A percentile compares a stretch with the other conserved stretches of the same genome.
Conservation (phyloP, 2,329 filamentous ascomycete genomes). For the Stagonosporopsis chrysanthemi region DNA sequence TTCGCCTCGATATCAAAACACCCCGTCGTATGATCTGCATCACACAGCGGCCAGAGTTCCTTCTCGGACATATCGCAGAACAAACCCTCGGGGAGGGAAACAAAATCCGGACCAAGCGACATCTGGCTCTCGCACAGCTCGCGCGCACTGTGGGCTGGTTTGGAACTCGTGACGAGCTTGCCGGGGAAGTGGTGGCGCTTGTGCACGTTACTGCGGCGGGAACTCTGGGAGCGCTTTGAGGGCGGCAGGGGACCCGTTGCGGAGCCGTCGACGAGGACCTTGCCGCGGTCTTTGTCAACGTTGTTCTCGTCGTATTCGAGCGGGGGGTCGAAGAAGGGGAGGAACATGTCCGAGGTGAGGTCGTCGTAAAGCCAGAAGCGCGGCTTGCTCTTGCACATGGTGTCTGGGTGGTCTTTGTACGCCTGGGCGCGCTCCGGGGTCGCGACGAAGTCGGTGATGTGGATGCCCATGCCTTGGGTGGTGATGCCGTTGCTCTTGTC, state of each 20-base stretch:
- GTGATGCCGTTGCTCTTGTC: slow-evolving; percentile 20
- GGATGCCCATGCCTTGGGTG: slow-evolving; percentile 22
- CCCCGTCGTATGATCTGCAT: neutral
- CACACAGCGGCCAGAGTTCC: slow-evolving; percentile 38
- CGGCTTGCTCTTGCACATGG: slow-evolving; percentile 22
- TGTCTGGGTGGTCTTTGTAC: slow-evolving; percentile 14
- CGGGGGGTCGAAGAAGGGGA: slow-evolving; percentile 36
- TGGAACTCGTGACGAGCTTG: slow-evolving; percentile 9
- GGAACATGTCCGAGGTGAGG: slow-evolving; percentile 27
- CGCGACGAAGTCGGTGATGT: slow-evolving; percentile 26
- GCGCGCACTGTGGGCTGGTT: slow-evolving; percentile 39
- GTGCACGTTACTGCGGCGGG: neutral
- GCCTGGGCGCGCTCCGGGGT: slow-evolving; percentile 12
- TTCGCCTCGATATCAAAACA: slow-evolving; percentile 15
- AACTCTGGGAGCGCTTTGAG: neutral
- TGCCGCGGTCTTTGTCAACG: slow-evolving; percentile 17
- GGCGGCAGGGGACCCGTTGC: slow-evolving; percentile 7
- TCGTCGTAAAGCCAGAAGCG: slow-evolving; percentile 28
- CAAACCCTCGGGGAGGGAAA: slow-evolving; percentile 37
- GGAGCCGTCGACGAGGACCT: slow-evolving; percentile 6
- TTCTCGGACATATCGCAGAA: slow-evolving; percentile 47
- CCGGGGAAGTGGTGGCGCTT: slow-evolving; percentile 18
- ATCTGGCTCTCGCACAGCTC: slow-evolving; percentile 38
- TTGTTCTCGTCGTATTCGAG: slow-evolving; percentile 34
- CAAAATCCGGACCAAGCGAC: slow-evolving; percentile 45